These are phyloP conservation scores for Leishmania turanica DNA, from an alignment of 208 protist species.

Conservation along the genomic window DNA sequence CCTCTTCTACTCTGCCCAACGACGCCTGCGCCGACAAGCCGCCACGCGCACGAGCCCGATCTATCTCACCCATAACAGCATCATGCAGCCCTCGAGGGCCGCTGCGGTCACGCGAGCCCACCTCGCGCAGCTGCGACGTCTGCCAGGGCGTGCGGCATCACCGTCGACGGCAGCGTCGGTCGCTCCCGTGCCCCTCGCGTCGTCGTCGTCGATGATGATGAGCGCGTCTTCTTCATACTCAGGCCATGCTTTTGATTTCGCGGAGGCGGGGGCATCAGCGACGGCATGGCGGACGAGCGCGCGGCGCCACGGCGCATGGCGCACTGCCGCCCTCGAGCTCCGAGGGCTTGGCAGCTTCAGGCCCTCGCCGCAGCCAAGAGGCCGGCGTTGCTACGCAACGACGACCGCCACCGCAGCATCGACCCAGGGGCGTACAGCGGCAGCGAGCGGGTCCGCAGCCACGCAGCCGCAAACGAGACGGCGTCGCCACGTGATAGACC, in stretches of 20 bases:
- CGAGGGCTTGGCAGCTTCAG: not conserved
- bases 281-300: not conserved
- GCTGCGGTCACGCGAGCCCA: not conserved
- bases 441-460: not conserved
- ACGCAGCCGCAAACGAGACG: not conserved
- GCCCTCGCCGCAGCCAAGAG: not conserved
- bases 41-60: not conserved
- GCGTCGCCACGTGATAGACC: constrained; percentile 16
- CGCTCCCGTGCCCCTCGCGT: not conserved
- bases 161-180: not conserved
- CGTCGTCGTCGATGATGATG: not conserved
- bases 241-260: not conserved
- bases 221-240: not conserved
- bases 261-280: not conserved
- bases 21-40: not conserved
- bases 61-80: not conserved
- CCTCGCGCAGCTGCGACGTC: not conserved
- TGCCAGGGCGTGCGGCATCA: not conserved
- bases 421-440: not conserved
- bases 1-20: not conserved
- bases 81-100: not conserved
- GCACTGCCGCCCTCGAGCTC: not conserved
- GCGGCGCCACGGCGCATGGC: not conserved
- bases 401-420: not conserved
- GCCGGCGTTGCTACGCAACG: not conserved